Evolutionary conservation across 768 basidiomycete genomes (phyloP), one percentile per base, ranked within the genome.

Genomic region (Leccinum broughii): DNA sequence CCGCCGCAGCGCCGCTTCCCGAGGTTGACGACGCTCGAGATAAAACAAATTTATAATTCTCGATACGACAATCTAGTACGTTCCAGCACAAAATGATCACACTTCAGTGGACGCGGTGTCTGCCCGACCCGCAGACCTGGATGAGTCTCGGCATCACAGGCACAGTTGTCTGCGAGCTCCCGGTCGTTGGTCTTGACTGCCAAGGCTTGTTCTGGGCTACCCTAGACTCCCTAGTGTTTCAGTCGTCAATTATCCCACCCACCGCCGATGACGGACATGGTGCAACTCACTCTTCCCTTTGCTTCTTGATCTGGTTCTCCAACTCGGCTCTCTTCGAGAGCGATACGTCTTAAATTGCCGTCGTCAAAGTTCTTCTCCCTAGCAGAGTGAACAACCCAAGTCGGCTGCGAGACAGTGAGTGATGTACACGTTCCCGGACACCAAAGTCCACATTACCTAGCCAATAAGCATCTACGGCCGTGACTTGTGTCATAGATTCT

Each of bases 401-500:
- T 97, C 94, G 67, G 95, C 95, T 94, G 66, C n/a, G 61, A 7
- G 58, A 63, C n/a, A 14, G 32, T 59, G 48, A 62, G 65, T 52
- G 44, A 61, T 3, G 51, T 11, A 30, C 51, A 24, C 14, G 14
- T 48, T 49, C 28, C 35, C 34, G 11, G 46, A 9, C 60, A 41
- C 0, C 5, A 44, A 56, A 3, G 13, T 51, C 6, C 3, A 57
- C 72, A 81, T 71, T 75, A 92, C 94, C 95, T 37, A 98, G 83
- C 97, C 97, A 99, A 75, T 95, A 95, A 4, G 97, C 88, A 70
- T 98, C 95, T 62, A 98, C 90, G 0, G 96, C 87, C 3, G 97
- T 98, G n/a, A 99, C 97, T 73, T 95, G 94, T 15, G 95, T 96
- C 95, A 98, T 97, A 77, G 98, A 99, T 75, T 93, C 89, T 70